Base-by-base conservation (phyloP, 2,329 filamentous ascomycete genomes). In the Rhinocladiella similis region DNA sequence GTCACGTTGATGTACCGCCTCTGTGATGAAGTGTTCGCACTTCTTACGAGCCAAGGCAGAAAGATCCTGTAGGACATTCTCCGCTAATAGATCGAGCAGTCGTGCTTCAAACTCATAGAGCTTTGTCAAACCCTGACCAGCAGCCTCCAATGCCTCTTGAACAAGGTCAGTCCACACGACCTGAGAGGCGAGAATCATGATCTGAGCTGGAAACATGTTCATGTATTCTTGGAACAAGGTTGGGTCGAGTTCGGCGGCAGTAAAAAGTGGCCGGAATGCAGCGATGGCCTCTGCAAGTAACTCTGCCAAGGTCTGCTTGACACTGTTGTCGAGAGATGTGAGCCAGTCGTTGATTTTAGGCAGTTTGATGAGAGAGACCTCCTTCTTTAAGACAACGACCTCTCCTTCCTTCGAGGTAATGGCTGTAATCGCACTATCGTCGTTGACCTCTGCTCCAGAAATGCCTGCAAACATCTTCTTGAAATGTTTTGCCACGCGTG, bases 391-490 rank as follows among this genome's bases (percentile, higher is more conserved):
- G 60, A 82, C 82, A 48, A 99, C 91, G 60, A 87, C 82, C 73
- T 99, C 94, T 50, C 88, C 92, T 74, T 99, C 95, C 70, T 96
- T 97, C 0, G 94, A 99, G 2, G 89, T 94, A 67, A 97, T 93
- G 5, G 91, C 93, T 22, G 88, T 87, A 62, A 99, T 97, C 60
- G 90, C 85, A 22, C 86, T 85, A 66, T 97, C 90, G 53, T 97
- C 91, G 64, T 96, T 91, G 79, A 97, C 93, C 41, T 92, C 80
- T 35, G 99, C 82, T 3, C 94, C 94, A 3, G 88, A 93, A 47
- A 99, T 81, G 60, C 94, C 94, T 62, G 95, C 94, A 79, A 99
- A 99, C 94, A 99, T 99, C 80, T 99, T 99, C 73, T 96, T 93
- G 79, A 99, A 91, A 77, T 99, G 95, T 73, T 99, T 99, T 39